Base-by-base conservation (phyloP, 805 yeast species). In the Diddensiella caesifluorescens region DNA sequence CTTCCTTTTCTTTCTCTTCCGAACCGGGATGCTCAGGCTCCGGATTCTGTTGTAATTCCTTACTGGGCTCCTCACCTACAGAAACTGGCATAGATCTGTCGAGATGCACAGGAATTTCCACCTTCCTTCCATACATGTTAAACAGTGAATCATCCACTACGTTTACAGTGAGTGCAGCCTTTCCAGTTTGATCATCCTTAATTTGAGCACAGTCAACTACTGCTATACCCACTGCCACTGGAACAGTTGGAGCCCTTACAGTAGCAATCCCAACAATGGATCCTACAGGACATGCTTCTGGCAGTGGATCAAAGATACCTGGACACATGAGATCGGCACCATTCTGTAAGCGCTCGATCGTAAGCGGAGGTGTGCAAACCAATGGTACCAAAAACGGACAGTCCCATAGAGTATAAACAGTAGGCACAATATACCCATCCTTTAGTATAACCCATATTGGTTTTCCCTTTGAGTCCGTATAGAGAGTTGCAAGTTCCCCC, bases 151-250 rank as follows among this genome's bases (percentile, higher is more conserved):
- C 98, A 2, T 75, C 81, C 13, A 73, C 59, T 23, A 70, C 71
- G 52, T 87, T 95, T n/a, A 77, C 52, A 3, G 87, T 65, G 36
- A 73, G 70, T 0, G 89, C 94, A 0, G 92, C 95, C 22, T 83
- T 76, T 9, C 97, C 98, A 12, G 71, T 70, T 12, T 73, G 67
- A 0, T 87, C 88, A 1, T 76, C 82, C 3, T 48, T 28, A 9
- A 48, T 43, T 18, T 35, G 30, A 4, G 31, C 21, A 23, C 51
- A 42, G 37, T 39, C 67, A 55, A 30, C 64, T 29, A 63, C 51
- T 46, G 83, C 76, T 7, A 70, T 57, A 2, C 96, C 96, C 21
- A 89, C 74, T 0, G 94, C 95, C 55, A 75, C 69, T 0, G 79
- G 70, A 7, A 81, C 80, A 1, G 71, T 59, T 0, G 95, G 94